These are phyloP conservation scores for Fraxinus dipetala DNA, from an alignment of 305 asterid genomes.

Conservation along the genomic window DNA sequence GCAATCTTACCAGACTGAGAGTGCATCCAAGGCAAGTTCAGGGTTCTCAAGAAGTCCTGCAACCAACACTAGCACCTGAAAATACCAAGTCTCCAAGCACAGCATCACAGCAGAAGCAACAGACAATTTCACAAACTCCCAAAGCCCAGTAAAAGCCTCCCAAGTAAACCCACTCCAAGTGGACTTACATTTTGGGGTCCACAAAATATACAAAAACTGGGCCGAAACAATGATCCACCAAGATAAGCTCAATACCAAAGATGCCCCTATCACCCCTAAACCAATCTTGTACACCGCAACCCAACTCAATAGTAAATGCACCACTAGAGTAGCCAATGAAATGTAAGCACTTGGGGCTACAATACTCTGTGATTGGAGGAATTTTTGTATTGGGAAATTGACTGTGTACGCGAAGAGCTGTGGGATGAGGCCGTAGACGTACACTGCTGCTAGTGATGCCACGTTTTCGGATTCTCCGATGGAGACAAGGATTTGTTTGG, in stretches of 20 bases:
- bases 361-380: constrained; percentile 72
- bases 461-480: constrained; percentile 55
- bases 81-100: constrained; percentile 89
- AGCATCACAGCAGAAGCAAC: constrained; percentile 83
- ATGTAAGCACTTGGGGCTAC: constrained; percentile 71
- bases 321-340: constrained; percentile 51
- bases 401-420: constrained; percentile 73
- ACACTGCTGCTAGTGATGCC: constrained; percentile 59
- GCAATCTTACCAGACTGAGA: constrained; percentile 54
- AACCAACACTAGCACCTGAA: constrained; percentile 61
- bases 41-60: constrained; percentile 71
- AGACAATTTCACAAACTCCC: constrained; percentile 71
- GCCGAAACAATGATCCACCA: constrained; percentile 79
- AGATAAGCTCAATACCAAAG: constrained; percentile 63
- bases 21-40: constrained; percentile 62
- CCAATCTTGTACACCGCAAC: constrained; percentile 53
- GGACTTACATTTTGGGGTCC: constrained; percentile 49
- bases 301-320: constrained; percentile 61
- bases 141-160: constrained; percentile 64
- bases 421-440: constrained; percentile 77
- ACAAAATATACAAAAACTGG: constrained; percentile 56
- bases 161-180: constrained; percentile 71
- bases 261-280: constrained; percentile 62
- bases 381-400: constrained; percentile 79
- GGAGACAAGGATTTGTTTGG: constrained; percentile 44